Percentiles rank a stretch among this genome's conserved stretches.
These are phyloP conservation scores for Ailanthus altissimus DNA, from an alignment of 345 rosid genomes.

Conservation along the genomic window DNA sequence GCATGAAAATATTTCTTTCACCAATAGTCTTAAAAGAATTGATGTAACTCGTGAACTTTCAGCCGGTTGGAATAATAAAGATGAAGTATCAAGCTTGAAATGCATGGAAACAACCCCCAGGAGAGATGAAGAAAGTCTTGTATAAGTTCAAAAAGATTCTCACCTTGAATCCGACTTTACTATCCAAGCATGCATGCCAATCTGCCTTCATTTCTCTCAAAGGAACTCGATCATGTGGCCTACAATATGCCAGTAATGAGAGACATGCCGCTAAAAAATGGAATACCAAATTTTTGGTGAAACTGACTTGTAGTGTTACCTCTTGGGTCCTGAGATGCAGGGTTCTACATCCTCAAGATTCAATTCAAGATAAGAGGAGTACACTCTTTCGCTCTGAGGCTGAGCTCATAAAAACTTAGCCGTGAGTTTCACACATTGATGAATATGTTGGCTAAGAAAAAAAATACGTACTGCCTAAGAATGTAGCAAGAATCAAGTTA, in stretches of 20 bases:
- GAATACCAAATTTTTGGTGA: neutral
- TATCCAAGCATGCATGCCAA: slow-evolving; percentile 88
- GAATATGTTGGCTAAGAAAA: slow-evolving; percentile 8
- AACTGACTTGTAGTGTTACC: slow-evolving; percentile 37
- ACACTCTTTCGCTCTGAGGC: slow-evolving; percentile 61
- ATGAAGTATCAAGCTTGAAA: neutral
- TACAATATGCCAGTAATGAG: slow-evolving; percentile 27
- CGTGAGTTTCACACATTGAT: neutral
- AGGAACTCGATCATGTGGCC: slow-evolving; percentile 95
- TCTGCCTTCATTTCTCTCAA: slow-evolving; percentile 91
- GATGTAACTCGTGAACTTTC: neutral
- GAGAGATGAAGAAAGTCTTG: slow-evolving; percentile 9
- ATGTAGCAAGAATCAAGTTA: slow-evolving; percentile 1
- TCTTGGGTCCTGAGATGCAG: slow-evolving; percentile 86
- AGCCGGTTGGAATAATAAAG: neutral
- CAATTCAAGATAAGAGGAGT: slow-evolving; percentile 72
- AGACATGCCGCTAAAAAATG: neutral
- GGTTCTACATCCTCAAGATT: slow-evolving; percentile 82
- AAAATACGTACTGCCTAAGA: neutral
- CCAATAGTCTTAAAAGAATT: neutral
- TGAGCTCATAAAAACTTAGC: slow-evolving; percentile 28
- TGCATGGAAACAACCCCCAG: neutral
- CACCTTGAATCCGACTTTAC: slow-evolving; percentile 89
- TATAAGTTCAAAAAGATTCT: slow-evolving; percentile 26
- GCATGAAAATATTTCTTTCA: neutral